A percentile compares a stretch with the other conserved stretches of the same genome.
Evolutionary conservation across 2,329 filamentous ascomycete genomes (phyloP).

Genomic region (Hypocrella siamensis): DNA sequence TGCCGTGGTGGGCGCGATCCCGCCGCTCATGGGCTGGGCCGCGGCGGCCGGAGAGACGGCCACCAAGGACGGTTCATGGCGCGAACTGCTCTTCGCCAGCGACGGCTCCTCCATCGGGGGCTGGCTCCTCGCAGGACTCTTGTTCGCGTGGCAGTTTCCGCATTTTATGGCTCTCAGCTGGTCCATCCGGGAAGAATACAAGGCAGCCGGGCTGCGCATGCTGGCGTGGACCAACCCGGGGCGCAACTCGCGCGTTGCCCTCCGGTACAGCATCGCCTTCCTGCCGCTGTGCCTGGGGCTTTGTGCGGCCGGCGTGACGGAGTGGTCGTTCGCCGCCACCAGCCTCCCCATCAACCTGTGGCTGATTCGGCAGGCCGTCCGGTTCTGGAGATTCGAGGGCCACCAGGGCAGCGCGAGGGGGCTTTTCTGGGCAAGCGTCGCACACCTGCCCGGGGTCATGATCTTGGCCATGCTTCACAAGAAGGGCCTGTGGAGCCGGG

Average conservation of each 20-base stretch:
- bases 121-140: constrained; percentile 70
- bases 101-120: constrained; percentile 56
- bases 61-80: constrained; percentile 58
- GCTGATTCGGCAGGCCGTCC: constrained; percentile 65
- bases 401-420: constrained; percentile 66
- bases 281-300: constrained; percentile 73
- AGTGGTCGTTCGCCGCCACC: constrained; percentile 69
- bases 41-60: constrained; percentile 83
- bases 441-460: constrained; percentile 83
- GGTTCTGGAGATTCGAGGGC: constrained; percentile 68
- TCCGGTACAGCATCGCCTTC: constrained; percentile 75
- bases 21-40: constrained; percentile 95
- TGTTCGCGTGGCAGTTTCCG: constrained; percentile 96
- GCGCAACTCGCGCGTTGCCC: constrained; percentile 70
- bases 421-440: constrained; percentile 94
- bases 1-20: constrained; percentile 81
- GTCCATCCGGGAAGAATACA: constrained; percentile 81
- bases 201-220: constrained; percentile 52
- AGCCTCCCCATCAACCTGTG: constrained; percentile 74
- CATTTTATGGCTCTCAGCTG: constrained; percentile 95
- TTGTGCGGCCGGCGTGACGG: constrained; percentile 66
- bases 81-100: constrained; percentile 55
- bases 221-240: constrained; percentile 76
- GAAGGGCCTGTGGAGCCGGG: constrained; percentile 75
- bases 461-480: constrained; percentile 85